Evolutionary conservation across 2,329 filamentous ascomycete species (phyloP), one percentile per base, ranked within the genome.

Genomic region (Neofusicoccum ribis): DNA sequence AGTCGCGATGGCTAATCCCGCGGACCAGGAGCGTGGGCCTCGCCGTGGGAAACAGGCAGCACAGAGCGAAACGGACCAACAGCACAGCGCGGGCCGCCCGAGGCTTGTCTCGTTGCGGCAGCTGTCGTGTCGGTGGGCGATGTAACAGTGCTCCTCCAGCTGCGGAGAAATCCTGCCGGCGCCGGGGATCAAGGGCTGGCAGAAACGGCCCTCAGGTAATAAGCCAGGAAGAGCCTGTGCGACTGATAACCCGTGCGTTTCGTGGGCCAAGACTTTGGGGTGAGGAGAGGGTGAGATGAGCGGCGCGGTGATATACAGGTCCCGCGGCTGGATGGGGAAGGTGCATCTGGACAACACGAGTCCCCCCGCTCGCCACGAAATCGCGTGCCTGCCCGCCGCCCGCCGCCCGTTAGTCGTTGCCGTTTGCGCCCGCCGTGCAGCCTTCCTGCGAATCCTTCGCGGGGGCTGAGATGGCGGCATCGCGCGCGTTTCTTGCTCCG

Each of bases 261-360:
- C 39, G 54, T 46, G n/a, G 23, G 54, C 54, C 54, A 59, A 59
- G 54, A 31, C 54, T 44, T 20, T 43, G 23, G 31, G 56, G 43
- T 60, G 56, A 47, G 56, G 56, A 60, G 56, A 60, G 12, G 41
- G 41, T 46, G 56, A 60, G 27, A 60, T 47, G 56, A 60, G 56
- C 23, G 56, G 56, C 43, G 56, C 41, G 41, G 43, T 36, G 56
- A 60, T 60, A 60, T 60, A 60, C 56, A 60, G 56, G 43, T 47
- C 41, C 52, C 17, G 56, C 15, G 2, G 56, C 56, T 39, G 56
- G 27, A 60, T 23, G 11, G 43, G 56, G 56, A 60, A 60, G 56
- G 56, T 60, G 56, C 56, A 47, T 46, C 27, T 31, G 11, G 11
- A 15, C 9, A 20, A 60, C 17, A 60, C 56, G 56, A 58, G 31